A percentile compares a stretch with the other conserved stretches of the same genome.
These are phyloP conservation scores for Curvularia spicifera DNA, from an alignment of 2,329 filamentous ascomycete genomes.

Conservation along the genomic window DNA sequence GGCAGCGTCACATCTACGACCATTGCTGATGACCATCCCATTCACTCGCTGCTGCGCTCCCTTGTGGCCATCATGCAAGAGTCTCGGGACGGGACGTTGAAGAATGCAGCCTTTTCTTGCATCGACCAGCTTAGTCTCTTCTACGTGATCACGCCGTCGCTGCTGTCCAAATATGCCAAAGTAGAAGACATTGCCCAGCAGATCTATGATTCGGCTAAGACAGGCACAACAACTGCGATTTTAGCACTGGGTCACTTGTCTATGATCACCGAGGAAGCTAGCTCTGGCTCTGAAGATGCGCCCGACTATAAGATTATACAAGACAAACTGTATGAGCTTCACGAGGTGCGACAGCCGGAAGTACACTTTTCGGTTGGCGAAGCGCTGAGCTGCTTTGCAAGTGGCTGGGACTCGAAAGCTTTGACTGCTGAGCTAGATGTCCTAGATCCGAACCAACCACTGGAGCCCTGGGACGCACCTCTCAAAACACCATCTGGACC, in stretches of 20 bases:
- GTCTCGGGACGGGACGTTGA: slow-evolving; percentile 62
- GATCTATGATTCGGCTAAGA: slow-evolving; percentile 72
- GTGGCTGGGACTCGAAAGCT: slow-evolving; percentile 83
- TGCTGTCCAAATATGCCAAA: slow-evolving; percentile 43
- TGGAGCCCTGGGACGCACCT: slow-evolving; percentile 41
- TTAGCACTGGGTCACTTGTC: slow-evolving; percentile 79
- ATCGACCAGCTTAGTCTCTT: slow-evolving; percentile 69
- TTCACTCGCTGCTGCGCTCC: slow-evolving; percentile 53
- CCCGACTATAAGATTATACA: slow-evolving; percentile 62
- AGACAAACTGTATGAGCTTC: slow-evolving; percentile 73
- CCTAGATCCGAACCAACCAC: slow-evolving; percentile 57
- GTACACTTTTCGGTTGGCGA: slow-evolving; percentile 91
- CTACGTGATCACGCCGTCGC: slow-evolving; percentile 57
- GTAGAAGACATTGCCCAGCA: slow-evolving; percentile 64
- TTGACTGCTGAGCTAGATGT: slow-evolving; percentile 79
- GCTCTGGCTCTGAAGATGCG: slow-evolving; percentile 43
- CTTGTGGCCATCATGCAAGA: slow-evolving; percentile 61
- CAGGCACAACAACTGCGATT: slow-evolving; percentile 82
- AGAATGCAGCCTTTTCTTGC: slow-evolving; percentile 63
- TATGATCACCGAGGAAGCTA: slow-evolving; percentile 60
- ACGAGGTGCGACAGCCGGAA: slow-evolving; percentile 85
- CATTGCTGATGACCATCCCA: slow-evolving; percentile 41
- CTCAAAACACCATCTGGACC: slow-evolving; percentile 42
- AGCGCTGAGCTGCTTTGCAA: slow-evolving; percentile 77
- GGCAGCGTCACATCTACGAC: slow-evolving; percentile 19